Base-by-base conservation (phyloP, 768 basidiomycete genomes). In the Amanita exitialis region DNA sequence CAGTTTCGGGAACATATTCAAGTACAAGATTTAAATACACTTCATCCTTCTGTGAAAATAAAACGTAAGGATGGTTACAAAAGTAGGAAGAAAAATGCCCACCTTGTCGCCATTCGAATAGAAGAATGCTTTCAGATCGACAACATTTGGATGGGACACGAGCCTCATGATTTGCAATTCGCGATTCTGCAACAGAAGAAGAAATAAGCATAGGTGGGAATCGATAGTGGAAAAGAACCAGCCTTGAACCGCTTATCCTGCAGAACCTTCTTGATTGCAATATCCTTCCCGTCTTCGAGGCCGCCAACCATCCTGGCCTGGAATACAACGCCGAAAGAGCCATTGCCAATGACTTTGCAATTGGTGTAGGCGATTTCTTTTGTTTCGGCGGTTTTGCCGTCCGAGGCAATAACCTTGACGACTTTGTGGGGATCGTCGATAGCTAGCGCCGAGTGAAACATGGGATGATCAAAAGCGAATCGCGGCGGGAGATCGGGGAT, bases 211-310 rank as follows among this genome's bases (percentile, higher is more conserved):
- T 37, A 35, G 36, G 23, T 30, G 49, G 16, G 38, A 49, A n/a
- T 42, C 49, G 49, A 55, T 28, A 47, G 59, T 53, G 57, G 54
- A 53, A 56, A 53, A 50, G 60, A 56, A 70, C 78, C 56, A 55
- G 94, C 95, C 90, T 99, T 99, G 87, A 99, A 99, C 59, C 96
- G 83, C 78, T 99, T 99, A 74, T 99, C 96, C 76, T 99, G 96
- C 55, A 99, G 71, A 46, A 99, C 96, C 76, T 97, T 98, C 90
- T 99, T 99, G 79, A 99, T 99, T 45, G 96, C 96, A 63, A 99
- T 96, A 59, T 97, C 92, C 53, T 87, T 86, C 16, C 72, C 73
- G 30, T 78, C 79, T 61, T 80, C 79, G 39, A 75, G 69, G 6
- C 75, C 75, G 12, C 75, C 74, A 45, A 93, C 74, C 50, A 97